A percentile compares a stretch with the other conserved stretches of the same genome.
Conservation (phyloP, 2,329 filamentous ascomycete genomes). For the Penicillium decumbens region DNA sequence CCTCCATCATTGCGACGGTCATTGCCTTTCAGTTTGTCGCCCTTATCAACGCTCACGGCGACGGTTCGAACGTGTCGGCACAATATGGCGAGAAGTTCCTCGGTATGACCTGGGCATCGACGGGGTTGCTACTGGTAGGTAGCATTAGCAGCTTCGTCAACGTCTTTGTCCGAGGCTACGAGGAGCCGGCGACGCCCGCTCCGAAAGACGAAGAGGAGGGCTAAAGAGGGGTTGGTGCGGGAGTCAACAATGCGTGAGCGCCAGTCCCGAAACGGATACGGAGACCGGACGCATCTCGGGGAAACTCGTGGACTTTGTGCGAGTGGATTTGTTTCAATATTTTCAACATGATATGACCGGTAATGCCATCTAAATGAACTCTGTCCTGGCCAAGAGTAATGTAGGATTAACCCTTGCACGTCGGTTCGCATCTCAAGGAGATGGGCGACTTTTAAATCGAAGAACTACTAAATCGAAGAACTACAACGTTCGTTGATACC, state of each 20-base stretch:
- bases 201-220: constrained; percentile 20
- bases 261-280: neutral
- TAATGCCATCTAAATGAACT: constrained; percentile 15
- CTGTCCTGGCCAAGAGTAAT: neutral
- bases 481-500: neutral
- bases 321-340: constrained; percentile 2
- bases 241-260: neutral
- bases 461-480: neutral
- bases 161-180: constrained; percentile 19
- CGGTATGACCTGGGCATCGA: constrained; percentile 57
- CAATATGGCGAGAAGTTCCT: constrained; percentile 53
- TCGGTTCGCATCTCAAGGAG: neutral
- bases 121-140: constrained; percentile 32
- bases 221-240: neutral
- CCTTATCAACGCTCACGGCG: constrained; percentile 52
- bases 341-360: constrained; percentile 9
- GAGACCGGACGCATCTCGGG: constrained; percentile 1
- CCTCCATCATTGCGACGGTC: constrained; percentile 69
- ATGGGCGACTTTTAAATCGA: neutral
- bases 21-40: constrained; percentile 51
- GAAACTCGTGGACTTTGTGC: neutral
- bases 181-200: constrained; percentile 1
- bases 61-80: constrained; percentile 48
- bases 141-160: constrained; percentile 30
- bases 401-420: neutral